Percentiles rank a stretch among this genome's conserved stretches.
These are phyloP conservation scores for Capillidium rhysosporum DNA, from an alignment of 371 early-diverging fungal species.

Conservation along the genomic window DNA sequence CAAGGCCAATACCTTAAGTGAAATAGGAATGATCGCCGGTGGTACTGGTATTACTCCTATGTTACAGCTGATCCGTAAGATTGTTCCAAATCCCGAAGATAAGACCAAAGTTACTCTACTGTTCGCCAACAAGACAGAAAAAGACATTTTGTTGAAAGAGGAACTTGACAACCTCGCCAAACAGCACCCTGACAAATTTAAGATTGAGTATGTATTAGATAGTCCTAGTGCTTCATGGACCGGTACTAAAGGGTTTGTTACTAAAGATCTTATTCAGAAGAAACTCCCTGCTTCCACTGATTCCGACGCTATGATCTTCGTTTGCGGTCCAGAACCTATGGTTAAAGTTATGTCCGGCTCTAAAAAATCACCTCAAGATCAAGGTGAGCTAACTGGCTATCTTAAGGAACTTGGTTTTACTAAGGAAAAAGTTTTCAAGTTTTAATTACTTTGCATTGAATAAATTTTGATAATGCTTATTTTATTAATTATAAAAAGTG, in stretches of 20 bases:
- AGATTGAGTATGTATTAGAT: constrained; percentile 64
- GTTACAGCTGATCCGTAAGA: constrained; percentile 50
- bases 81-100: constrained; percentile 49
- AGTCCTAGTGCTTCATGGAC: constrained; percentile 38
- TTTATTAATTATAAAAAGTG: too few species aligned
- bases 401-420: constrained; percentile 70
- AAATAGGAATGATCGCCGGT: constrained; percentile 74
- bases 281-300: constrained; percentile 34
- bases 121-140: constrained; percentile 66
- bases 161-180: constrained; percentile 53
- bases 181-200: constrained; percentile 53
- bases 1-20: constrained; percentile 42
- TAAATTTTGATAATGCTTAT: too few species aligned
- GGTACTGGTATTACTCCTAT: constrained; percentile 93
- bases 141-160: constrained; percentile 65
- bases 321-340: constrained; percentile 57
- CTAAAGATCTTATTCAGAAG: constrained; percentile 37
- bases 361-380: constrained; percentile 58
- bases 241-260: constrained; percentile 48
- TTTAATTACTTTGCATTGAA: too few species aligned
- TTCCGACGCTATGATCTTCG: constrained; percentile 38
- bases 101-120: constrained; percentile 69
- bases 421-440: constrained; percentile 68
- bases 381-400: constrained; percentile 64
- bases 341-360: constrained; percentile 28